A percentile compares a stretch with the other conserved stretches of the same genome.
These are phyloP conservation scores for Plasmopara halstedii DNA, from an alignment of 352 stramenopile species.

Conservation along the genomic window DNA sequence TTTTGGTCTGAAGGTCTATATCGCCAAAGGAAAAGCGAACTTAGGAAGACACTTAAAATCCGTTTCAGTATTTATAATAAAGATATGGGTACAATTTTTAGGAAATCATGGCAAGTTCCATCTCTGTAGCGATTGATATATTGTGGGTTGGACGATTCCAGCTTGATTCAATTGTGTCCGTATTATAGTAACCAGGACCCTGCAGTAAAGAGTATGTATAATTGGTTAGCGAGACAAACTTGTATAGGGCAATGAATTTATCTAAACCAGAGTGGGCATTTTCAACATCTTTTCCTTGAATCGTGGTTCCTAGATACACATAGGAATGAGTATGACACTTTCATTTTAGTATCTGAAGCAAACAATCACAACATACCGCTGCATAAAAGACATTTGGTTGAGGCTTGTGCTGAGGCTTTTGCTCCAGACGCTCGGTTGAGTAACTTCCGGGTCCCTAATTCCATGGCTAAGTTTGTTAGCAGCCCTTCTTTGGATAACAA, in stretches of 20 bases:
- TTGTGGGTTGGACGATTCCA: constrained; percentile 86
- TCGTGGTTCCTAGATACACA: constrained; percentile 41
- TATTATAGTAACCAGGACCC: constrained; percentile 72
- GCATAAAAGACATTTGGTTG: constrained; percentile 65
- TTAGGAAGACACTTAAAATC: neutral
- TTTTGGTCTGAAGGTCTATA: constrained; percentile 14
- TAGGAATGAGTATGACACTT: neutral
- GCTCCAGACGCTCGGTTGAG: constrained; percentile 26
- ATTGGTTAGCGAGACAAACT: no score
- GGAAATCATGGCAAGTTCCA: constrained; percentile 68
- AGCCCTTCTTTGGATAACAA: neutral
- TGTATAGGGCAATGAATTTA: no score
- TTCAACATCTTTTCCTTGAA: constrained; percentile 64
- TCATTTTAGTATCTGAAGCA: neutral
- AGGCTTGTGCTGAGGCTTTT: constrained; percentile 56
- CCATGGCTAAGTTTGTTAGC: neutral
- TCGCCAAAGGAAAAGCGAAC: constrained; percentile 7
- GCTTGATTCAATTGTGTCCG: constrained; percentile 55
- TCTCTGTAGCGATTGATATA: constrained; percentile 80
- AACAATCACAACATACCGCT: constrained; percentile 24
- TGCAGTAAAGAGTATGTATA: no score
- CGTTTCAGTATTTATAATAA: neutral
- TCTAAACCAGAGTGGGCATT: constrained; percentile 46
- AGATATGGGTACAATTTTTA: constrained; percentile 9
- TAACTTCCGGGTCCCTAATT: constrained; percentile 54